phyloP scores from a whole-genome alignment of 2,329 filamentous ascomycete species.

The Cordyceps fumosorosea region DNA sequence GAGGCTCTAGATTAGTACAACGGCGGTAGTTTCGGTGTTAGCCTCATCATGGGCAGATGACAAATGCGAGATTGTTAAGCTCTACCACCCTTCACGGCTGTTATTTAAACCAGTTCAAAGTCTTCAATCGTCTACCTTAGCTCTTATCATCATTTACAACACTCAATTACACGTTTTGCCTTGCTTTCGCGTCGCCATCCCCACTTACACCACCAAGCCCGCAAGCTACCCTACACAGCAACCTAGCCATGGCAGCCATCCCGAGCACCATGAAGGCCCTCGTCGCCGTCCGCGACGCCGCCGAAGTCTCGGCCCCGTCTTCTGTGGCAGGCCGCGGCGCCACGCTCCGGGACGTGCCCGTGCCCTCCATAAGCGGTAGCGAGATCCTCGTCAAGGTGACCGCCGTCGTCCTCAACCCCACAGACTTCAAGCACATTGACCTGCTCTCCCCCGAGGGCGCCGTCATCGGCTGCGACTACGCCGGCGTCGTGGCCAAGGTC shows the following conservation, averaged over 20 bases:
- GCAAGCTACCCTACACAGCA: neutral
- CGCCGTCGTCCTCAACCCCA: slow-evolving; percentile 26
- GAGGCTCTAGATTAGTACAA: neutral
- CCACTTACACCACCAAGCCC: neutral
- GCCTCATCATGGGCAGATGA: neutral
- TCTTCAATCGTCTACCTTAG: neutral
- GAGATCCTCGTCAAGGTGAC: slow-evolving; percentile 24
- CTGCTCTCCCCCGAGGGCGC: slow-evolving; percentile 21
- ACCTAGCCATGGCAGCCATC: neutral
- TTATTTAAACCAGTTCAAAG: neutral
- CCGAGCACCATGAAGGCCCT: slow-evolving; percentile 17
- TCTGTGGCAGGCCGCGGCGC: slow-evolving; percentile 1
- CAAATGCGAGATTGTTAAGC: neutral
- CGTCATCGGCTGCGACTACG: slow-evolving; percentile 26
- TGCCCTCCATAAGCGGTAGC: slow-evolving; percentile 13
- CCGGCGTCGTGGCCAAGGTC: slow-evolving; percentile 26
- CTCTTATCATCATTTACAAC: neutral
- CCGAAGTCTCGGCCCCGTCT: slow-evolving; percentile 3
- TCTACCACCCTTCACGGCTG: neutral
- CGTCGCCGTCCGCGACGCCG: slow-evolving; percentile 9
- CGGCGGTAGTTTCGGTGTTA: neutral
- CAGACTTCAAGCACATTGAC: slow-evolving; percentile 26
- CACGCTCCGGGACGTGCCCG: slow-evolving; percentile 9
- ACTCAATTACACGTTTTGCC: neutral
- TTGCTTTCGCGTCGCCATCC: neutral